phyloP scores from a whole-genome alignment of 2,329 filamentous ascomycete species.

The Trichoderma oligosporum region DNA sequence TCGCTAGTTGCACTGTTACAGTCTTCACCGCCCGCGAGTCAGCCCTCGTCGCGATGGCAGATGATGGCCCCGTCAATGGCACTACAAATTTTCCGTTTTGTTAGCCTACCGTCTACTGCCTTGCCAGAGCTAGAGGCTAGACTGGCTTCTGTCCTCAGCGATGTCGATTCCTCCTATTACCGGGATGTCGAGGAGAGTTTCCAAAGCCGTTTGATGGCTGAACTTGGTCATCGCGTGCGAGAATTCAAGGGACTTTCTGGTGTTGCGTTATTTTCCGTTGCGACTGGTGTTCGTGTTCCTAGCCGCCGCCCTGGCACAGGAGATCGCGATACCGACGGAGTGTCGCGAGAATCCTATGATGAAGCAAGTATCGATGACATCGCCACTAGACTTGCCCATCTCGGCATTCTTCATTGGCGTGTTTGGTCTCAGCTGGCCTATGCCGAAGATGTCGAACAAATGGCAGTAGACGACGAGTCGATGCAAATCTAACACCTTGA shows the following conservation, averaged over 20 bases:
- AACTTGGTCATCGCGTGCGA: slow-evolving; percentile 47
- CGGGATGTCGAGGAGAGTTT: slow-evolving; percentile 48
- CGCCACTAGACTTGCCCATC: slow-evolving; percentile 73
- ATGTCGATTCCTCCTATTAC: slow-evolving; percentile 44
- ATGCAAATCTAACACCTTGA: slow-evolving; percentile 23
- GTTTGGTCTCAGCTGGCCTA: slow-evolving; percentile 81
- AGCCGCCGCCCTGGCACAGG: slow-evolving; percentile 37
- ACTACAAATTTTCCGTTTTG: slow-evolving; percentile 56
- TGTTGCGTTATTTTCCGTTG: slow-evolving; percentile 52
- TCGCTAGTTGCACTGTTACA: slow-evolving; percentile 54
- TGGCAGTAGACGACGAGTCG: slow-evolving; percentile 30
- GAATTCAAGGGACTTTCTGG: slow-evolving; percentile 52
- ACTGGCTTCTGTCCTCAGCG: slow-evolving; percentile 43
- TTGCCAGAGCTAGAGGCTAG: slow-evolving; percentile 49
- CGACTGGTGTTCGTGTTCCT: slow-evolving; percentile 49
- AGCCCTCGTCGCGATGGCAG: slow-evolving; percentile 48
- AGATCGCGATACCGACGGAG: slow-evolving; percentile 34
- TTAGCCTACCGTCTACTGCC: slow-evolving; percentile 47
- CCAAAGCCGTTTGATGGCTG: slow-evolving; percentile 45
- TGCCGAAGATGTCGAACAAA: slow-evolving; percentile 38
- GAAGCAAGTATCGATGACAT: slow-evolving; percentile 61
- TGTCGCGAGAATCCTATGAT: slow-evolving; percentile 44
- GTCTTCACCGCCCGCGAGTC: slow-evolving; percentile 43
- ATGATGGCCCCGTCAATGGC: slow-evolving; percentile 51
- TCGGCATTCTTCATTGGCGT: slow-evolving; percentile 83